Evolutionary conservation across 495 filamentous ascomycete species (phyloP).

Genomic region (Staphylotrichum tortipilum): DNA sequence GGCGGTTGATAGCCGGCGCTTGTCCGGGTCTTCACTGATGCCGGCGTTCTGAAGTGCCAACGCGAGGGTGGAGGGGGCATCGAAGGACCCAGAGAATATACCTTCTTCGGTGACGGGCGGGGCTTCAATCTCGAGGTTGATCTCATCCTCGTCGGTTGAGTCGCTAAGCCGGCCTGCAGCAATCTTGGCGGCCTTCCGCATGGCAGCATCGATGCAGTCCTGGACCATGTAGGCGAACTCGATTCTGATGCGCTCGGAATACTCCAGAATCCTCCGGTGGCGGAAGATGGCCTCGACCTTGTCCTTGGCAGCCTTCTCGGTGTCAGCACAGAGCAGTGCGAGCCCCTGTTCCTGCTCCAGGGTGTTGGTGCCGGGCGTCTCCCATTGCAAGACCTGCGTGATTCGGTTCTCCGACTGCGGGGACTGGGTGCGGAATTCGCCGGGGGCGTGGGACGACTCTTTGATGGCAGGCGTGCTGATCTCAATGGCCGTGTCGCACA

Average conservation of each 20-base stretch:
- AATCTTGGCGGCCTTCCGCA: slow-evolving; percentile 82
- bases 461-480: slow-evolving; percentile 91
- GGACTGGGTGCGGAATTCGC: slow-evolving; percentile 79
- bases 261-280: slow-evolving; percentile 88
- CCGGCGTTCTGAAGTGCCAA: slow-evolving; percentile 44
- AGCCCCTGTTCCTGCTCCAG: slow-evolving; percentile 93
- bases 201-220: slow-evolving; percentile 86
- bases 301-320: slow-evolving; percentile 66
- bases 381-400: slow-evolving; percentile 89
- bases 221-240: slow-evolving; percentile 87
- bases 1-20: slow-evolving; percentile 33
- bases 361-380: slow-evolving; percentile 81
- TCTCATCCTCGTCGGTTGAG: slow-evolving; percentile 48
- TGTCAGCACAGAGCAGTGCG: slow-evolving; percentile 78
- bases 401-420: slow-evolving; percentile 91
- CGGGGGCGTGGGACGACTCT: slow-evolving; percentile 57
- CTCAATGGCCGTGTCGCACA: slow-evolving; percentile 92
- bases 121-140: slow-evolving; percentile 22
- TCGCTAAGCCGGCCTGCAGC: slow-evolving; percentile 78
- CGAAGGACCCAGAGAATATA: slow-evolving; percentile 46
- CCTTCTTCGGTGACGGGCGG: slow-evolving; percentile 33
- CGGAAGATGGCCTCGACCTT: slow-evolving; percentile 91
- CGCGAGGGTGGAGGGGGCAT: slow-evolving; percentile 49
- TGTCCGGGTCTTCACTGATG: slow-evolving; percentile 32
- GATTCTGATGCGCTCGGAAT: slow-evolving; percentile 86